phyloP scores from a whole-genome alignment of 352 stramenopile genomes.

The Phytophthora pisi region DNA sequence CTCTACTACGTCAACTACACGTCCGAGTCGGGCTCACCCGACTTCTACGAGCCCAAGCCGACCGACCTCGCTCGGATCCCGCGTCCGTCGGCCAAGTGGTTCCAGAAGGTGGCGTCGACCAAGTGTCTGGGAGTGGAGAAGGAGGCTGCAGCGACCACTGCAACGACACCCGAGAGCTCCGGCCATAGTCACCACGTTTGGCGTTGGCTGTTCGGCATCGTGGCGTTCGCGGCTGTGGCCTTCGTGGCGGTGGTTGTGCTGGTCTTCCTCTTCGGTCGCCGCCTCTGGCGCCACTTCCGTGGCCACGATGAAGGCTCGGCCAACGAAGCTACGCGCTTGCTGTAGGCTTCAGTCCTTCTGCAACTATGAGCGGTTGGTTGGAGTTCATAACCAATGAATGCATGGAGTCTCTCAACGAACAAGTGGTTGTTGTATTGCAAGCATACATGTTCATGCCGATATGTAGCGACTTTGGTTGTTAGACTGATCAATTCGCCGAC shows the following conservation, averaged over 20 bases:
- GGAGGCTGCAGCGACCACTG: conserved; percentile 3
- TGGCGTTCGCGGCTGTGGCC: conserved; percentile 20
- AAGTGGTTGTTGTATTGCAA: too few relatives aligned
- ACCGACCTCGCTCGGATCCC: conserved; percentile 40
- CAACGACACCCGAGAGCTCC: conserved; percentile 3
- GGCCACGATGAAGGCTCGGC: conserved; percentile 15
- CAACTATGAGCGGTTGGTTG: too few relatives aligned
- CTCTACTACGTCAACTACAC: conserved; percentile 62
- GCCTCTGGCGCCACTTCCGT: conserved; percentile 34
- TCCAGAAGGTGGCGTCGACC: conserved; percentile 28
- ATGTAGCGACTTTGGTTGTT: too few relatives aligned
- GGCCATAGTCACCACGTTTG: conserved; percentile 29
- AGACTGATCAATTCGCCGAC: too few relatives aligned
- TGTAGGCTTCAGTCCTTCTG: conserved; percentile 3
- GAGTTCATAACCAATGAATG: too few relatives aligned
- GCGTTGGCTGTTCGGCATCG: conserved; percentile 33
- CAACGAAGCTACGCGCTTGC: conserved; percentile 26
- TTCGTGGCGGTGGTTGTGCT: conserved; percentile 30
- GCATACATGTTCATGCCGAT: too few relatives aligned
- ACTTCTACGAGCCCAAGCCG: conserved; percentile 23
- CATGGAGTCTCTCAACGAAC: too few relatives aligned
- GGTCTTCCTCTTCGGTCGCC: conserved; percentile 25
- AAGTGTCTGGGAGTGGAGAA: conserved; percentile 17
- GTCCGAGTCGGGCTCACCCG: conserved; percentile 21
- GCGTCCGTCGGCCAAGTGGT: conserved; percentile 43